Percentiles rank a stretch among this genome's conserved stretches.
Evolutionary conservation across 2,329 filamentous ascomycete species (phyloP).

Genomic region (Ophiostoma angusticollis): DNA sequence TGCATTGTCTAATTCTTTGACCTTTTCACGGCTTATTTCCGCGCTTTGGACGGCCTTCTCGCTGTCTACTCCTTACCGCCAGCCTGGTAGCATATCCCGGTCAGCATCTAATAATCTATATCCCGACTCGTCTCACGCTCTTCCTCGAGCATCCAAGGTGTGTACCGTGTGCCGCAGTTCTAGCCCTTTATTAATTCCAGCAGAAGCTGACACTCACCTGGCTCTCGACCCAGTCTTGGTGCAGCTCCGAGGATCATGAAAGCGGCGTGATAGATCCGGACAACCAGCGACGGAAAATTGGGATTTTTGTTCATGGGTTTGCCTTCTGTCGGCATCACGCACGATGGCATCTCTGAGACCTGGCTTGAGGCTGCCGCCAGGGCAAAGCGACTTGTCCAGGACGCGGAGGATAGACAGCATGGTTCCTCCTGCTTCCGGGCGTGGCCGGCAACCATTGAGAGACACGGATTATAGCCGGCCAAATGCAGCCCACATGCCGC

Average conservation of each 20-base stretch:
- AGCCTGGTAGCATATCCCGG: neutral
- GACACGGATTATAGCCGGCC: neutral
- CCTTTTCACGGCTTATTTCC: neutral
- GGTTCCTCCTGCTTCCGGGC: neutral
- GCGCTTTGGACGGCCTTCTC: neutral
- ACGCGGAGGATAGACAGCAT: neutral
- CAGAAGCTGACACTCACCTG: neutral
- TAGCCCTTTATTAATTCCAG: no score
- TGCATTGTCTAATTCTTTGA: slow-evolving; percentile 3
- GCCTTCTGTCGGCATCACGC: neutral
- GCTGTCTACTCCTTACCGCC: neutral
- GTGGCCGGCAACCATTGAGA: neutral
- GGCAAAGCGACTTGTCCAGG: neutral
- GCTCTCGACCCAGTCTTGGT: neutral
- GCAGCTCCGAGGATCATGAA: neutral
- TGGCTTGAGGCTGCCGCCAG: slow-evolving; percentile 1
- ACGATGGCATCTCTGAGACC: slow-evolving; percentile 10
- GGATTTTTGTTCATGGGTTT: neutral
- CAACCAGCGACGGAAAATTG: neutral
- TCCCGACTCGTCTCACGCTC: no score
- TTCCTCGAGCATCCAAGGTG: no score
- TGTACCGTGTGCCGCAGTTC: no score
- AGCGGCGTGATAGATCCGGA: neutral
- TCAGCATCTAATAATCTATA: slow-evolving; percentile 2
- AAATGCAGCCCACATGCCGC: neutral